A percentile compares a stretch with the other conserved stretches of the same genome.
phyloP scores from a whole-genome alignment of 257 asterid species.

The Solanum tacnaense region DNA sequence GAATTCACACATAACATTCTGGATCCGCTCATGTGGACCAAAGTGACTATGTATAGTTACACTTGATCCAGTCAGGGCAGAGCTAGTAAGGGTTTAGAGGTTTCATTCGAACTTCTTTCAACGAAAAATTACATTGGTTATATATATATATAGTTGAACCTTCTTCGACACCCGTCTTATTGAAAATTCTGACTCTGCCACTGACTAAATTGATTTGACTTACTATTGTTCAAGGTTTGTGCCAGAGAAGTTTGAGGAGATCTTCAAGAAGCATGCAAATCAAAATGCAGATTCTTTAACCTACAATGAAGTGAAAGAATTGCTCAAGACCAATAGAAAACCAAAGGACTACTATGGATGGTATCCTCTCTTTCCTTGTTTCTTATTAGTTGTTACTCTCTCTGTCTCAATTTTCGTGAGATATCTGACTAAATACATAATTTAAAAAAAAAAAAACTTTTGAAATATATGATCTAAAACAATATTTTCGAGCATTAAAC shows the following conservation, averaged over 20 bases:
- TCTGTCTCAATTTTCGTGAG: background rate
- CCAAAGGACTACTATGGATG: slow-evolving; percentile 74
- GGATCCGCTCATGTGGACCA: background rate
- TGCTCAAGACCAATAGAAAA: slow-evolving; percentile 58
- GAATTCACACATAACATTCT: no score
- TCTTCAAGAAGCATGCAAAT: slow-evolving; percentile 47
- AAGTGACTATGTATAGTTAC: background rate
- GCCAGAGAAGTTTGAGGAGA: slow-evolving; percentile 56
- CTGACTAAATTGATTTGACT: background rate
- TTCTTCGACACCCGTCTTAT: no score
- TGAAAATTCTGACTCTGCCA: background rate
- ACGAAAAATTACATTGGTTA: no score
- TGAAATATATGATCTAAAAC: no score
- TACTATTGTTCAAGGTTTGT: slow-evolving; percentile 38
- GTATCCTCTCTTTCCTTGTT: slow-evolving; percentile 14
- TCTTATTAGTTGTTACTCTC: background rate
- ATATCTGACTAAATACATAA: background rate
- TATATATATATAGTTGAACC: background rate
- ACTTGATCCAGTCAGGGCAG: background rate
- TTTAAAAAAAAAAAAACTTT: no score
- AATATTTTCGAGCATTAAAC: background rate
- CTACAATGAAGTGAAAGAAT: slow-evolving; percentile 35
- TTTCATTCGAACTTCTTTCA: background rate
- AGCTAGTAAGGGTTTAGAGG: background rate
- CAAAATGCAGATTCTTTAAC: slow-evolving; percentile 39